Evolutionary conservation across 2,329 filamentous ascomycete species (phyloP).

Genomic region (Aspergillus caelatus): DNA sequence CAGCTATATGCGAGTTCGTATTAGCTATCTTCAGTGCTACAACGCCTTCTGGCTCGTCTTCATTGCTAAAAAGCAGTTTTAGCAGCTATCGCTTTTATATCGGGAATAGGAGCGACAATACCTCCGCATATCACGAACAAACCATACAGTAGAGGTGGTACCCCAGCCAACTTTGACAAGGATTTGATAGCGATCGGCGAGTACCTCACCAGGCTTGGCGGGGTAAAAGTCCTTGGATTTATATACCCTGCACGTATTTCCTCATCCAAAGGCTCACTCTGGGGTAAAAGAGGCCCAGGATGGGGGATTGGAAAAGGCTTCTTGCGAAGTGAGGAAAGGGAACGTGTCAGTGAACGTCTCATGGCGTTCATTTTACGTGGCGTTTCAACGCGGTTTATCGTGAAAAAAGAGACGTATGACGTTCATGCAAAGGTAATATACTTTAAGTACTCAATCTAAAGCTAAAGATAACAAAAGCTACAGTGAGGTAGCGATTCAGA

Average conservation of each 20-base stretch:
- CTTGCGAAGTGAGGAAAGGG: constrained; percentile 39
- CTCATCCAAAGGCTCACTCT: constrained; percentile 29
- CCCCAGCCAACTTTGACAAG: constrained; percentile 36
- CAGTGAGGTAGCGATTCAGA: no score
- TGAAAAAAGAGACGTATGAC: neutral
- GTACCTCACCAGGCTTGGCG: constrained; percentile 34
- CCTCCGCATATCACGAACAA: constrained; percentile 36
- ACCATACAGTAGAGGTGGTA: constrained; percentile 33
- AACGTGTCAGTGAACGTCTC: neutral
- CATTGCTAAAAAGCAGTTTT: constrained; percentile 7
- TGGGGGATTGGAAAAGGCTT: constrained; percentile 29
- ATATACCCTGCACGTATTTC: constrained; percentile 31
- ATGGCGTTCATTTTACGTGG: neutral
- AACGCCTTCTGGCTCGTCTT: constrained; percentile 24
- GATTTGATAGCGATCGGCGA: constrained; percentile 30
- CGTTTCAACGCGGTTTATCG: neutral
- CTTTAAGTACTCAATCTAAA: no score
- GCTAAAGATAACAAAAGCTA: no score
- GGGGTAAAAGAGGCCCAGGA: constrained; percentile 26
- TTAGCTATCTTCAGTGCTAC: constrained; percentile 34
- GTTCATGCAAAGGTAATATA: no score
- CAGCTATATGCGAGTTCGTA: constrained; percentile 21
- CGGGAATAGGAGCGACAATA: constrained; percentile 3
- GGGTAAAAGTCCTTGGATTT: constrained; percentile 33
- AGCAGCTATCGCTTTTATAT: neutral